Evolutionary conservation across 371 early-diverging fungal species (phyloP), one percentile per base, ranked within the genome.

Genomic region (Dichotomocladium elegans): DNA sequence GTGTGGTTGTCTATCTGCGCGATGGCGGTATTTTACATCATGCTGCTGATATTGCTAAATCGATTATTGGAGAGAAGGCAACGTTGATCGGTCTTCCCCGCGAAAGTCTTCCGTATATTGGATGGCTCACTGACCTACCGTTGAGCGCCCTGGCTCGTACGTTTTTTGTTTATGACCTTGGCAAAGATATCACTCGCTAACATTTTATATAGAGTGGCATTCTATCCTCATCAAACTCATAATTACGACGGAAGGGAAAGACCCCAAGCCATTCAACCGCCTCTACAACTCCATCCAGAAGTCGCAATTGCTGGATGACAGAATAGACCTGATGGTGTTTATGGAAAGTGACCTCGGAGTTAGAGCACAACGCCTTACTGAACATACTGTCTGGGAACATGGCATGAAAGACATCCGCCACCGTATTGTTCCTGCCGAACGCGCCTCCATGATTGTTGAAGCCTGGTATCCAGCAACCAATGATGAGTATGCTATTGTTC

Each of bases 391-490:
- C 31, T 85, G 84, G 84, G 42, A 49, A 42, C 61, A 66, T 58
- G 84, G 82, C 0, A 53, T 43, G 17, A 79, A 80, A 52, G 52
- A 63, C 17, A 55, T 84, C 55, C 60, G 78, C 8, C 81, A 81
- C 42, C 77, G 85, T 6, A 81, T 85, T 41, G 64, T 72, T n/a
- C 61, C 66, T 28, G 70, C 69, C 10, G 72, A 76, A 40, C 60
- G 69, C 14, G 68, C 77, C 64, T 61, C 77, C 27, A 58, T 80
- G 0, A 77, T 84, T 43, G 80, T 72, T 0, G 86, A 85, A 61
- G 64, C 83, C 0, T 85, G 83, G 85, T 83, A 83, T 47, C 85
- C 86, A 8, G 49, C 68, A 5, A 72, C 64, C 25, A 55, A 76
- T 27, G 77, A 80, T 29, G 58, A 57, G 15, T 85, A 83, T 48